A percentile compares a stretch with the other conserved stretches of the same genome.
phyloP scores from a whole-genome alignment of 1,284 basidiomycete genomes.

The Flammula alnicola region DNA sequence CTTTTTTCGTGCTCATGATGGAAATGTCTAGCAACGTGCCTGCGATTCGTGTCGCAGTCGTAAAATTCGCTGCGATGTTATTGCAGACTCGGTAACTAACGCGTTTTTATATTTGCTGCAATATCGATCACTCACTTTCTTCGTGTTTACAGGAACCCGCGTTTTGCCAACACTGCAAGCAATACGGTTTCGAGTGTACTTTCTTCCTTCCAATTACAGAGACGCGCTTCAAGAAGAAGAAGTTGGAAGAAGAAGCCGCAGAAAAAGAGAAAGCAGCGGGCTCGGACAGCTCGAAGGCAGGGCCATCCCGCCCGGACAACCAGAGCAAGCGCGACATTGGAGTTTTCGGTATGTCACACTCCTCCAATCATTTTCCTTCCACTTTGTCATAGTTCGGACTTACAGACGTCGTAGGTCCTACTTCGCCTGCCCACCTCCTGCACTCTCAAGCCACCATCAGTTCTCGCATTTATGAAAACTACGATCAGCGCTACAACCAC shows the following conservation, averaged over 20 bases:
- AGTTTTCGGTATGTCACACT: conserved; percentile 59
- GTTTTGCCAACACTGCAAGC: conserved; percentile 85
- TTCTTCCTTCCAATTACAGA: conserved; percentile 98
- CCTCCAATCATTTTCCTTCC: conserved; percentile 21
- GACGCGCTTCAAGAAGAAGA: conserved; percentile 97
- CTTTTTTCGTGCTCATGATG: conserved; percentile 14
- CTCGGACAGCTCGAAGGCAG: conserved; percentile 36
- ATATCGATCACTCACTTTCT: conserved; percentile 7
- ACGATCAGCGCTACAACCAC: conserved; percentile 85
- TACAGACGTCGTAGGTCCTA: conserved; percentile 69
- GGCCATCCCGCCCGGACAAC: conserved; percentile 37
- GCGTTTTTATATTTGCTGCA: conserved; percentile 7
- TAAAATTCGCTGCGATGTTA: conserved; percentile 91
- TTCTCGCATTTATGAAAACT: conserved; percentile 81
- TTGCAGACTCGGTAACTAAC: conserved; percentile 54
- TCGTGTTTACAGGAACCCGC: conserved; percentile 64
- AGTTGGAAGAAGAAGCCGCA: conserved; percentile 66
- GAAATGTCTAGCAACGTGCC: conserved; percentile 63
- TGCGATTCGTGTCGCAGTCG: conserved; percentile 92
- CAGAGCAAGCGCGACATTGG: conserved; percentile 52
- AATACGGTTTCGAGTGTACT: conserved; percentile 91
- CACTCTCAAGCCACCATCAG: conserved; percentile 89
- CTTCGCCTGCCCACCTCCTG: conserved; percentile 83
- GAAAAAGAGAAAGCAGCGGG: conserved; percentile 47
- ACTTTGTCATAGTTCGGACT: conserved; percentile 37